Percentiles rank a stretch among this genome's conserved stretches.
Evolutionary conservation across 495 filamentous ascomycete species (phyloP).

Genomic region (Ascobolus immersus): DNA sequence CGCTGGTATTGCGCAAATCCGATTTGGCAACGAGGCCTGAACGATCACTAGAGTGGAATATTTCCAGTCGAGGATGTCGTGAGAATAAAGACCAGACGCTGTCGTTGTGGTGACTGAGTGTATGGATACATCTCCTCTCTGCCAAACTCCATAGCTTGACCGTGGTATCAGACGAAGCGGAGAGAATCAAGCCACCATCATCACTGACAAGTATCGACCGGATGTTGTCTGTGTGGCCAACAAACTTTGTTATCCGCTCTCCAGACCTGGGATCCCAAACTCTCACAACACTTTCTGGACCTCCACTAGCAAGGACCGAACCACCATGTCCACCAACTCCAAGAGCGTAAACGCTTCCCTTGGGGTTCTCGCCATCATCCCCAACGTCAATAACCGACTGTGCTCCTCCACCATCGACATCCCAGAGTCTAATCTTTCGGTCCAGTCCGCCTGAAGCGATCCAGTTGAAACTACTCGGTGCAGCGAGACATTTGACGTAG

Average conservation of each 20-base stretch:
- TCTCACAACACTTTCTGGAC: slow-evolving; percentile 77
- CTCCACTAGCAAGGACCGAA: slow-evolving; percentile 66
- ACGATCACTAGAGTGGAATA: slow-evolving; percentile 85
- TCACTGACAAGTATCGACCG: slow-evolving; percentile 73
- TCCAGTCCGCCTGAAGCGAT: slow-evolving; percentile 91
- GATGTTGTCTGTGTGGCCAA: slow-evolving; percentile 93
- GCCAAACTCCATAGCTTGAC: slow-evolving; percentile 95
- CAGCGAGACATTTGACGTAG: slow-evolving; percentile 84
- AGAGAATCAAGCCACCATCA: slow-evolving; percentile 72
- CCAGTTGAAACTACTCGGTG: slow-evolving; percentile 45
- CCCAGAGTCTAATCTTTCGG: slow-evolving; percentile 77
- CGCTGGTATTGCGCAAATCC: slow-evolving; percentile 42
- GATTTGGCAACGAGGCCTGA: slow-evolving; percentile 85
- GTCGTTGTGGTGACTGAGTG: slow-evolving; percentile 92
- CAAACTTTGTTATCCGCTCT: slow-evolving; percentile 79
- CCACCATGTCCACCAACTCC: slow-evolving; percentile 32
- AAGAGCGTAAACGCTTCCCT: slow-evolving; percentile 85
- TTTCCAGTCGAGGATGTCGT: slow-evolving; percentile 53
- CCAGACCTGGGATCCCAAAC: slow-evolving; percentile 83
- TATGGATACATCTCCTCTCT: slow-evolving; percentile 86
- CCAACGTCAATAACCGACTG: slow-evolving; percentile 60
- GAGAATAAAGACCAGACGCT: slow-evolving; percentile 94
- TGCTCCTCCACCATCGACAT: slow-evolving; percentile 65
- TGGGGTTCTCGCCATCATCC: slow-evolving; percentile 54
- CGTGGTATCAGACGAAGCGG: slow-evolving; percentile 84